phyloP scores from a whole-genome alignment of 352 stramenopile genomes.

The Bremia lactucae region DNA sequence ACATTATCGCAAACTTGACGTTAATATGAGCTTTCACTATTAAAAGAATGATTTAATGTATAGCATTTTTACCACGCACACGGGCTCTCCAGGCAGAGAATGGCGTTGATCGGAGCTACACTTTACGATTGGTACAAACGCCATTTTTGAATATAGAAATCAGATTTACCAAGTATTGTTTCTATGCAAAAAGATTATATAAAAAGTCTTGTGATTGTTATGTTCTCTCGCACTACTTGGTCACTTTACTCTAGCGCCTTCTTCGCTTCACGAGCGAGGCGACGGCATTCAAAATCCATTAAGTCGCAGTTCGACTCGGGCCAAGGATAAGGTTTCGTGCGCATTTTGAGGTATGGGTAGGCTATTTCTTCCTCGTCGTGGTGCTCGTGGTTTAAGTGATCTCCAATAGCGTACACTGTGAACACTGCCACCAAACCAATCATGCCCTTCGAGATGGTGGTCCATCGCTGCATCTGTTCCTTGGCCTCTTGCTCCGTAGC shows the following conservation, averaged over 20 bases:
- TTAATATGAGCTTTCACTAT: not conserved
- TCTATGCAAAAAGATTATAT: not conserved
- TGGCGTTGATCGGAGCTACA: constrained; percentile 23
- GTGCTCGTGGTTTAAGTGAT: constrained; percentile 52
- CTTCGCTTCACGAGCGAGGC: constrained; percentile 47
- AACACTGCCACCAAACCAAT: constrained; percentile 47
- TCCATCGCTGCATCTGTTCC: constrained; percentile 82
- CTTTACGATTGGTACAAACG: constrained; percentile 12
- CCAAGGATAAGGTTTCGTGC: constrained; percentile 83
- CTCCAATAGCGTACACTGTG: constrained; percentile 49
- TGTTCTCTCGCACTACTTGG: no score
- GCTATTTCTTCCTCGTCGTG: constrained; percentile 45
- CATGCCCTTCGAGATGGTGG: constrained; percentile 78
- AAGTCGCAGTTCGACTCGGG: constrained; percentile 71
- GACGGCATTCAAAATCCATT: constrained; percentile 65
- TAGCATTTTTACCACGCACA: constrained; percentile 29
- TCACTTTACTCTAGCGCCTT: constrained; percentile 44
- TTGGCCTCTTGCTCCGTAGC: constrained; percentile 77
- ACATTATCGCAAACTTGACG: not conserved
- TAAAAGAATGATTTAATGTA: not conserved
- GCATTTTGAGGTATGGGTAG: constrained; percentile 81
- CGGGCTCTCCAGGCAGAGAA: constrained; percentile 22
- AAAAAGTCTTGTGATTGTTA: constrained; percentile 4
- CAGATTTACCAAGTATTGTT: not conserved
- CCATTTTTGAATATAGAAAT: constrained; percentile 10